These are phyloP conservation scores for Microdochium nivale DNA, from an alignment of 2,329 filamentous ascomycete species.

Conservation along the genomic window DNA sequence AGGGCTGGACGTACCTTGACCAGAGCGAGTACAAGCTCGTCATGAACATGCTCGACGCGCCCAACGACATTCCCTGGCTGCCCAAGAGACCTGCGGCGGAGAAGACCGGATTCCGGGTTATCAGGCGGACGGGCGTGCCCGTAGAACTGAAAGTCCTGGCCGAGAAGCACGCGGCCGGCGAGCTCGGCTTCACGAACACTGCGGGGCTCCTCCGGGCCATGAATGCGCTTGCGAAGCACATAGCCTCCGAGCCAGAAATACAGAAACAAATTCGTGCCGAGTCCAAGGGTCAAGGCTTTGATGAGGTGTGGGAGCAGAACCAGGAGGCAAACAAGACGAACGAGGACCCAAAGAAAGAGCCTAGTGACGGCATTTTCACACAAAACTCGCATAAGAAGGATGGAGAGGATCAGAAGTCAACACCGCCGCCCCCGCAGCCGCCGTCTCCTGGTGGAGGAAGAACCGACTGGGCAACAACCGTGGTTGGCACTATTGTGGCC, in stretches of 20 bases:
- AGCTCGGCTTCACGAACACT: constrained; percentile 3
- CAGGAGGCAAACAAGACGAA: background rate
- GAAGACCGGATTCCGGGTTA: constrained; percentile 1
- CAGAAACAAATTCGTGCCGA: background rate
- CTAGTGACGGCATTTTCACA: constrained; percentile 13
- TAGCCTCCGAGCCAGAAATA: background rate
- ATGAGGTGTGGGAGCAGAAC: background rate
- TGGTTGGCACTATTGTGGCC: constrained; percentile 40
- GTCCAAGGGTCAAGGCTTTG: background rate
- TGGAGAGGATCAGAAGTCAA: constrained; percentile 19
- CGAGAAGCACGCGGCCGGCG: constrained; percentile 4
- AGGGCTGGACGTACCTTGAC: constrained; percentile 18
- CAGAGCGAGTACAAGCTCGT: constrained; percentile 10
- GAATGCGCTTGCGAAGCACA: constrained; percentile 4
- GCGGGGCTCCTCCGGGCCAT: constrained; percentile 10
- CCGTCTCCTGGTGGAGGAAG: constrained; percentile 7
- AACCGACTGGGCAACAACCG: constrained; percentile 31
- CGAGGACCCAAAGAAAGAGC: background rate
- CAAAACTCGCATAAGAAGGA: constrained; percentile 10
- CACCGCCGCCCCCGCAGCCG: constrained; percentile 14
- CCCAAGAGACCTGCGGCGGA: background rate
- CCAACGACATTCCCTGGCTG: background rate
- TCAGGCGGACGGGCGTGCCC: constrained; percentile 12
- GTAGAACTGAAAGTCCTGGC: constrained; percentile 8
- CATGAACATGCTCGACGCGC: background rate